These are phyloP conservation scores for Lolium multiflorum DNA, from an alignment of 176 grass and related monocot species.

Conservation along the genomic window DNA sequence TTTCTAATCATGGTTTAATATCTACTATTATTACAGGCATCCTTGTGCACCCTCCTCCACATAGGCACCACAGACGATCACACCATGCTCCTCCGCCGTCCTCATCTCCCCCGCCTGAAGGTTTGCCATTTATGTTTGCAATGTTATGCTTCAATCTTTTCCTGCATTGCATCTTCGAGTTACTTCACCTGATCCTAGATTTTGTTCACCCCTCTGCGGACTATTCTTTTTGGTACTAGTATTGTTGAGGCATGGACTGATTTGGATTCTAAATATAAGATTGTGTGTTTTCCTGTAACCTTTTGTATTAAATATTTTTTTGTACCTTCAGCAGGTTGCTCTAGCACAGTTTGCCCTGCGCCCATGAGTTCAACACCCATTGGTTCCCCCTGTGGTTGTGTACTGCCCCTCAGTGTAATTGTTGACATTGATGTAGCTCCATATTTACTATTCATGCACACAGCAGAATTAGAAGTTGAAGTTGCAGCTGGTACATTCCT, in stretches of 20 bases:
- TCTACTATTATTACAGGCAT: conserved; percentile 49
- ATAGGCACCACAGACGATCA: conserved; percentile 58
- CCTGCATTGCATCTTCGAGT: conserved; percentile 11
- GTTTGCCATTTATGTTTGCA: conserved; percentile 41
- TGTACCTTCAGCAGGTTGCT: conserved; percentile 70
- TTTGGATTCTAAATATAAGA: not conserved
- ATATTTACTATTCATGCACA: conserved; percentile 85
- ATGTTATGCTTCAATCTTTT: not conserved
- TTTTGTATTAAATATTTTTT: conserved; percentile 35
- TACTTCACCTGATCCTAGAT: not conserved
- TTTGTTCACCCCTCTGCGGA: conserved; percentile 1
- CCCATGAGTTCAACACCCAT: conserved; percentile 73
- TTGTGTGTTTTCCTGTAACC: not conserved
- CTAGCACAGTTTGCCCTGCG: conserved; percentile 66
- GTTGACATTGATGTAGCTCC: conserved; percentile 80
- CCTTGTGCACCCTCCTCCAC: conserved; percentile 26
- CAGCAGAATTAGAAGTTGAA: conserved; percentile 85
- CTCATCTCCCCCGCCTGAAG: conserved; percentile 57
- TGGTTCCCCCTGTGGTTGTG: conserved; percentile 89
- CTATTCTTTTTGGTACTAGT: conserved; percentile 18
- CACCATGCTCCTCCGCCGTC: conserved; percentile 55
- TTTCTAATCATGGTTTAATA: conserved; percentile 23
- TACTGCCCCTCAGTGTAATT: conserved; percentile 69
- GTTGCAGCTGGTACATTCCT: conserved; percentile 91
- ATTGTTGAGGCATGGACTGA: not conserved